Conservation (phyloP, 2,329 filamentous ascomycete genomes). For the Fusarium floridanum region DNA sequence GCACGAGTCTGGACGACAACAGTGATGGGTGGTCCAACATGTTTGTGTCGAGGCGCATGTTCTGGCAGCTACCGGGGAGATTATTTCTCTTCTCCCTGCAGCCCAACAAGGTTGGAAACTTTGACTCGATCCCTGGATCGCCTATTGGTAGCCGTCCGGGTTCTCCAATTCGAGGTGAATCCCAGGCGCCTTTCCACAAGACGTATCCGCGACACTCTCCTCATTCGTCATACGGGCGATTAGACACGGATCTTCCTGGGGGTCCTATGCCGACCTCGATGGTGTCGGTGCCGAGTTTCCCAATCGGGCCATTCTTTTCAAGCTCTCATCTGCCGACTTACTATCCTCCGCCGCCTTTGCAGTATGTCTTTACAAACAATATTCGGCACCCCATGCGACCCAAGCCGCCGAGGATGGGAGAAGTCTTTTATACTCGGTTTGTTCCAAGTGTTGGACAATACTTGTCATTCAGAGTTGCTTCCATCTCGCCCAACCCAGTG, state of each 20-base stretch:
- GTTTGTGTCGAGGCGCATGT: slow-evolving; percentile 84
- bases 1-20: slow-evolving; percentile 71
- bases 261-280: slow-evolving; percentile 54
- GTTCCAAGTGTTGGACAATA: slow-evolving; percentile 86
- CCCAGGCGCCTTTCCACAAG: slow-evolving; percentile 27
- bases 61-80: slow-evolving; percentile 92
- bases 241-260: slow-evolving; percentile 56
- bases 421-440: slow-evolving; percentile 91
- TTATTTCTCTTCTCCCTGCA: slow-evolving; percentile 90
- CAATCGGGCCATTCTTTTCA: slow-evolving; percentile 80
- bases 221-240: slow-evolving; percentile 38
- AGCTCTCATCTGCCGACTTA: slow-evolving; percentile 90
- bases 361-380: slow-evolving; percentile 83
- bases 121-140: slow-evolving; percentile 61
- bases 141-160: slow-evolving; percentile 66
- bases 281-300: slow-evolving; percentile 53
- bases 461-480: slow-evolving; percentile 89
- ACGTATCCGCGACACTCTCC: slow-evolving; percentile 48
- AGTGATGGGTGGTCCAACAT: slow-evolving; percentile 80
- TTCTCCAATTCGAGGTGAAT: slow-evolving; percentile 60
- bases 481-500: slow-evolving; percentile 72
- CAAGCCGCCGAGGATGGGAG: slow-evolving; percentile 90
- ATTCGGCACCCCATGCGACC: slow-evolving; percentile 88
- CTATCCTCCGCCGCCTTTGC: slow-evolving; percentile 85
- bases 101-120: slow-evolving; percentile 58